Evolutionary conservation across 352 stramenopile species (phyloP), one percentile per base, ranked within the genome.

Genomic region (Salisapilia sapeloensis): DNA sequence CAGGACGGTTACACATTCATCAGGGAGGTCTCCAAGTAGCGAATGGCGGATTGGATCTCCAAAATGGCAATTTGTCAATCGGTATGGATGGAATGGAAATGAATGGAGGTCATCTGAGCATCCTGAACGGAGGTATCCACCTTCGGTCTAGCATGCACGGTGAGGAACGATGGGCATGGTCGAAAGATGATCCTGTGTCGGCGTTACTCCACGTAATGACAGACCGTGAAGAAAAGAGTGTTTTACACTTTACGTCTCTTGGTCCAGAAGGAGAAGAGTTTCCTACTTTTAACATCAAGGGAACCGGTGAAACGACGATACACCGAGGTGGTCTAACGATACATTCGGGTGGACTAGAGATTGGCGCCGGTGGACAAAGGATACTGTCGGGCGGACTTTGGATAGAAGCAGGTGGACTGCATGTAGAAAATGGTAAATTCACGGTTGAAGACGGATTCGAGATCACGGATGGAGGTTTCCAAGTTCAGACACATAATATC

Each of bases 381-480:
- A 79, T 86, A 37, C 41, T 49, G 1, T 76, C 64, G 6, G 66
- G 66, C 2, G 66, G 66, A 6, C 46, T 86, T 10, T 42, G 39
- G 3, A 55, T 83, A 17, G 51, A 64, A 31, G 62, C 56, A 13
- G 67, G 67, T 3, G 71, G 64, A 1, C 43, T 80, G 7, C 38
- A 60, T 13, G 59, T 86, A 27, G 52, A 70, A 17, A 58, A 42
- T 1, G 64, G 64, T 6, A 42, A 44, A 5, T 28, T 81, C n/a
- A 77, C 50, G 7, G 72, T 61, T 0, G 37, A 38, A 11, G 63
- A 69, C 26, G 66, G 66, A 22, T 75, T 83, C 33, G 38, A 35
- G 4, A 72, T 85, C 16, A 35, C 71, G 38, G 50, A 78, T n/a
- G 67, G 67, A 11, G 67, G 67, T 15, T 50, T 83, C 17, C 42